phyloP scores from a whole-genome alignment of 1,284 basidiomycete species.

The Ganoderma lingzhi region DNA sequence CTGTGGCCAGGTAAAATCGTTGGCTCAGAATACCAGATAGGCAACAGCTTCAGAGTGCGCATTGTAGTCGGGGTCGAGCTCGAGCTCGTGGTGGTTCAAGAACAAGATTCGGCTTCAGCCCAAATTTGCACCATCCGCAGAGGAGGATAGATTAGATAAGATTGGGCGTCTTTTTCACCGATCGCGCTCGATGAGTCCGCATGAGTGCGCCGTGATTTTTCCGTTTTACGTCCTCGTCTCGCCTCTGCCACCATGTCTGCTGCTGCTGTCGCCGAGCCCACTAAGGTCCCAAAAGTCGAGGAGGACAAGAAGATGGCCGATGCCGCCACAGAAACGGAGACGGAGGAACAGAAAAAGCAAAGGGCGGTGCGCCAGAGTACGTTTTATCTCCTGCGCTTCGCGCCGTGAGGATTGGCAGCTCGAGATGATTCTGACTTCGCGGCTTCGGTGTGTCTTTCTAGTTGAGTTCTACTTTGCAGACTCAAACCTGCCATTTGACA shows the following conservation, averaged over 20 bases:
- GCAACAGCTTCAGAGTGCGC: background rate
- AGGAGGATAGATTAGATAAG: constrained; percentile 19
- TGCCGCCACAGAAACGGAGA: constrained; percentile 1
- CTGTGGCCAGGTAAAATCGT: background rate
- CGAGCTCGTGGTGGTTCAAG: constrained; percentile 1
- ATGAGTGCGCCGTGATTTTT: background rate
- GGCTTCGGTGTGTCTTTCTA: constrained; percentile 41
- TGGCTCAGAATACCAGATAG: background rate
- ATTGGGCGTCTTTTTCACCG: constrained; percentile 7
- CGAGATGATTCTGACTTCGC: background rate
- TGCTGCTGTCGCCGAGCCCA: constrained; percentile 8
- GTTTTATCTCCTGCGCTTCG: constrained; percentile 28
- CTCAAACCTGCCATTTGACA: constrained; percentile 96
- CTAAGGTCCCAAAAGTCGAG: constrained; percentile 1
- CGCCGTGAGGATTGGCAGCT: background rate
- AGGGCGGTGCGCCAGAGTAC: constrained; percentile 58
- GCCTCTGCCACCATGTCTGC: constrained; percentile 17
- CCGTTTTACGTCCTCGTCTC: background rate
- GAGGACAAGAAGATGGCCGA: constrained; percentile 20
- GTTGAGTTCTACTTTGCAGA: constrained; percentile 99
- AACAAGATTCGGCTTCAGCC: background rate
- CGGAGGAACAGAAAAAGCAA: constrained; percentile 45
- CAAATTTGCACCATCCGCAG: background rate
- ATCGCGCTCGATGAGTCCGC: constrained; percentile 3
- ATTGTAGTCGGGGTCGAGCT: background rate